A percentile compares a stretch with the other conserved stretches of the same genome.
Evolutionary conservation across 768 basidiomycete species (phyloP).

Genomic region (Amanita subjunquillea): DNA sequence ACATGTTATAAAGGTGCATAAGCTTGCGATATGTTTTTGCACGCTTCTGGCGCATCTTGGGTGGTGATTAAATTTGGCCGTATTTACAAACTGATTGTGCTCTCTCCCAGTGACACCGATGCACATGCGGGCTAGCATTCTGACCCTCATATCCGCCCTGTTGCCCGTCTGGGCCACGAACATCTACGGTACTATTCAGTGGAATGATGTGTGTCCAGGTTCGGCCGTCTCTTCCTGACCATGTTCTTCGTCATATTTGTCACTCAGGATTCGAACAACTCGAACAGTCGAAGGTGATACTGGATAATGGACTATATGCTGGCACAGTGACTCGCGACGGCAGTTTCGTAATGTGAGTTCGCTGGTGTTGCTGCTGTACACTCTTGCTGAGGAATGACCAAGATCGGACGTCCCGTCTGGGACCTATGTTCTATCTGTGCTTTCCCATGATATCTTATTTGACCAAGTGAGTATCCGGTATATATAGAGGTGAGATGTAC

Average conservation of each 20-base stretch:
- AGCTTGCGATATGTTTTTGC: constrained; percentile 92
- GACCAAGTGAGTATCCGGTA: constrained; percentile 42
- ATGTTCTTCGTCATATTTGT: constrained; percentile 1
- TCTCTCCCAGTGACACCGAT: not conserved
- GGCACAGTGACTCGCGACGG: constrained; percentile 50
- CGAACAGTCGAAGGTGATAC: constrained; percentile 44
- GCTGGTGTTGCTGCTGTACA: not conserved
- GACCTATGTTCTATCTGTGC: constrained; percentile 58
- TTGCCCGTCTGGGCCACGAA: constrained; percentile 35
- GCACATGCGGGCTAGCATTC: not conserved
- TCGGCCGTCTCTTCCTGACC: constrained; percentile 10
- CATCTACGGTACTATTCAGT: constrained; percentile 50
- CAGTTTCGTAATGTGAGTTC: constrained; percentile 53
- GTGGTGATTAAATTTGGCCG: constrained; percentile 1
- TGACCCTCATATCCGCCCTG: not conserved
- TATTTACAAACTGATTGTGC: constrained; percentile 8
- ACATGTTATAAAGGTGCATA: constrained; percentile 80
- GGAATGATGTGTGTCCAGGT: constrained; percentile 69
- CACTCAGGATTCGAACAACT: constrained; percentile 24
- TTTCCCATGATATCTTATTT: constrained; percentile 57
- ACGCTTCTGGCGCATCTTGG: constrained; percentile 84
- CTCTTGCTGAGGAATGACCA: constrained; percentile 2
- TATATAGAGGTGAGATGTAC: not conserved
- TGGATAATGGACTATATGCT: constrained; percentile 47
- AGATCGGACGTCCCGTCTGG: constrained; percentile 65